A percentile compares a stretch with the other conserved stretches of the same genome.
These are phyloP conservation scores for Hemileccinum impolitum DNA, from an alignment of 768 basidiomycete species.

Conservation along the genomic window DNA sequence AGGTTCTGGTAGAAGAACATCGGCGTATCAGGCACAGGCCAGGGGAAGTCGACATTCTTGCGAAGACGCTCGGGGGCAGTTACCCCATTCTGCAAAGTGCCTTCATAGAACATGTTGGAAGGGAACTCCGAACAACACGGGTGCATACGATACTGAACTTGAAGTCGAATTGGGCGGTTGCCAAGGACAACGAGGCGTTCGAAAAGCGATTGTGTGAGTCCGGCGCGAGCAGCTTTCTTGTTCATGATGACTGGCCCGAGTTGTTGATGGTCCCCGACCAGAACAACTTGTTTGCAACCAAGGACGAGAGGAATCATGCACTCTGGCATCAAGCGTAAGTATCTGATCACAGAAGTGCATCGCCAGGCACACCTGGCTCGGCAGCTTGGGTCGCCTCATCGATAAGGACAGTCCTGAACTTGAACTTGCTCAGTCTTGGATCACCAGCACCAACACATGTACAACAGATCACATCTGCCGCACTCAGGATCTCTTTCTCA, in stretches of 20 bases:
- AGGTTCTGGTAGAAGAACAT: conserved; percentile 99
- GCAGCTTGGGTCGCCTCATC: conserved; percentile 99
- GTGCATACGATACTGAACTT: conserved; percentile 99
- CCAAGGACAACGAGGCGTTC: conserved; percentile 94
- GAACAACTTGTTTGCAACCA: conserved; percentile 97
- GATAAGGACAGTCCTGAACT: conserved; percentile 97
- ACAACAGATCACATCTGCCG: conserved; percentile 97
- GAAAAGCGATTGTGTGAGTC: conserved; percentile 96
- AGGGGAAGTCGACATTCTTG: conserved; percentile 99
- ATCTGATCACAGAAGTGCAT: background rate
- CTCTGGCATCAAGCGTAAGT: conserved; percentile 48
- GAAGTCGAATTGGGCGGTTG: conserved; percentile 95
- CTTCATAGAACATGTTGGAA: conserved; percentile 99
- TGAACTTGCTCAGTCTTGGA: conserved; percentile 92
- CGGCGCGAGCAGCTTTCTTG: conserved; percentile 99
- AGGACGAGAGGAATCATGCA: conserved; percentile 99
- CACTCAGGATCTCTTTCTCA: conserved; percentile 94
- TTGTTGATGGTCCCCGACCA: conserved; percentile 96
- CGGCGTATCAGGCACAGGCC: conserved; percentile 95
- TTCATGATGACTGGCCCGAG: conserved; percentile 99
- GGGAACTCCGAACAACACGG: conserved; percentile 99
- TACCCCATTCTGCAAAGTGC: conserved; percentile 97
- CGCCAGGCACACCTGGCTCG: conserved; percentile 69
- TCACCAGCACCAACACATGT: conserved; percentile 99
- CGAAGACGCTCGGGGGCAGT: conserved; percentile 95